Evolutionary conservation across 345 rosid genomes (phyloP).

Genomic region (Pelargonium nanum): DNA sequence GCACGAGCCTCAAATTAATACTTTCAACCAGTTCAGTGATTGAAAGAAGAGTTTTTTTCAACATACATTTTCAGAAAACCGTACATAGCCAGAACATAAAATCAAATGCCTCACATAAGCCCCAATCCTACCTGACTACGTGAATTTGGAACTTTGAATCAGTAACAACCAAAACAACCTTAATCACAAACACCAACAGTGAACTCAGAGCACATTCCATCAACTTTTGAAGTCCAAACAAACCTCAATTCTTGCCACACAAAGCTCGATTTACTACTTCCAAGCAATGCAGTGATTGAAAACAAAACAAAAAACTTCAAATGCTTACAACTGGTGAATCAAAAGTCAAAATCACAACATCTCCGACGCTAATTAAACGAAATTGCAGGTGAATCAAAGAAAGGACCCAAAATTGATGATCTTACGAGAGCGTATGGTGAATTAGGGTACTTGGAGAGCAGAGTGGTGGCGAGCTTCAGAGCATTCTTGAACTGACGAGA

Average conservation of each 20-base stretch:
- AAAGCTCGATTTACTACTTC: background rate
- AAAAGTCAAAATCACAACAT: background rate
- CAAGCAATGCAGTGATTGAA: background rate
- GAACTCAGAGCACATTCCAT: background rate
- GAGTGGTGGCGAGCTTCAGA: slow-evolving; percentile 62
- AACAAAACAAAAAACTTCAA: background rate
- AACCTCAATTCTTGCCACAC: background rate
- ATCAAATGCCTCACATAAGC: too few relatives aligned
- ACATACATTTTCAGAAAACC: too few relatives aligned
- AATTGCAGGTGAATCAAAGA: background rate
- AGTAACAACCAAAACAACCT: background rate
- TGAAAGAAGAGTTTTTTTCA: too few relatives aligned
- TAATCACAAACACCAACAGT: too few relatives aligned
- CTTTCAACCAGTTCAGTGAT: background rate
- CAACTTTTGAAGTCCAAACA: background rate
- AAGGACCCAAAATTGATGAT: background rate
- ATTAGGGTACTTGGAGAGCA: slow-evolving; percentile 71
- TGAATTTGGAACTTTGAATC: background rate
- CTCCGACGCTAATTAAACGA: background rate
- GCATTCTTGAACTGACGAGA: slow-evolving; percentile 95
- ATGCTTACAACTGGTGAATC: background rate
- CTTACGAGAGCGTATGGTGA: slow-evolving; percentile 89
- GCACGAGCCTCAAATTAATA: background rate
- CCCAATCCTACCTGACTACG: background rate
- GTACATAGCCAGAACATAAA: too few relatives aligned